Evolutionary conservation across 2,329 filamentous ascomycete genomes (phyloP), one percentile per base, ranked within the genome.

Genomic region (Huntiella bhutanensis): DNA sequence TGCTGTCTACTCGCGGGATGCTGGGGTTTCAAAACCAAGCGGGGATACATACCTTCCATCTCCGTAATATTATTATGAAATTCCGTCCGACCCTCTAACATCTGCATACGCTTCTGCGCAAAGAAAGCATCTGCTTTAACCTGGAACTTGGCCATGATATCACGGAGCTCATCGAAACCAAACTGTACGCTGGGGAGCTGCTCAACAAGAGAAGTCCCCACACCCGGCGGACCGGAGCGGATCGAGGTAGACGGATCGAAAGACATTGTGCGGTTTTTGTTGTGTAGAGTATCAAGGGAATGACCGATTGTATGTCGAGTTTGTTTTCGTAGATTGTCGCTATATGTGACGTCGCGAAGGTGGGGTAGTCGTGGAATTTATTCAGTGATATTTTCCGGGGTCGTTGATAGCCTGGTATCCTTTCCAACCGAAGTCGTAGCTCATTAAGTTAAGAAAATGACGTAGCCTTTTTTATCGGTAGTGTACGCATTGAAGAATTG

Each of bases 91-190:
- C 96, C 87, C 56, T 95, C 86, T 5, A 96, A 62, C 0, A 96
- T 84, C 45, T 83, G 76, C 62, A 92, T 92, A 43, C 88, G 74
- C 0, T 87, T 86, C 52, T 83, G 78, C 57, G 94, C 88, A 52
- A 98, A 95, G 55, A 95, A 96, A 0, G 79, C 77, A 59, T 98
- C 91, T 55, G 98, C 98, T 55, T 77, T 81, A 6, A 76, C 72
- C 0, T 82, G 95, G 60, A 98, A 98, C 52, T 82, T 84, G 46
- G 80, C 73, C 91, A 98, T 96, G 63, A 86, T 82, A 57, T 88
- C 85, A 63, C 88, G 87, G 58, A 98, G 65, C 54, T 95, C 85
- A 55, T 96, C 87, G 61, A 96, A 96, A 49, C 86, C 86, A 61
- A 98, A 96, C 62, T 94, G 86, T 61, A 93, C 82, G 59, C 73